Evolutionary conservation across 805 yeast species (phyloP).

Genomic region (Saccharomyces jurei): DNA sequence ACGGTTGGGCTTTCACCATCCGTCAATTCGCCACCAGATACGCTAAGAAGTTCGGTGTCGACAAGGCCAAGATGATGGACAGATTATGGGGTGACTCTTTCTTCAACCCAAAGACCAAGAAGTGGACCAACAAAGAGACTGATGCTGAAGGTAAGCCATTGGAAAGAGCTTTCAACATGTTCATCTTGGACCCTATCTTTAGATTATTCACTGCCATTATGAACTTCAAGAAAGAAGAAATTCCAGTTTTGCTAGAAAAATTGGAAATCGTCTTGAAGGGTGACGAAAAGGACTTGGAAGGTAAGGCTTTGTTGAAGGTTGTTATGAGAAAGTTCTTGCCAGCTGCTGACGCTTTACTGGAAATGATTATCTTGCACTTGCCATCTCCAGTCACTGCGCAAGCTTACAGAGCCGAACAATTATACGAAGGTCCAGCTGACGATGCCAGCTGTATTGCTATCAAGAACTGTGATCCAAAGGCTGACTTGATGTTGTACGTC

Average conservation of each 20-base stretch:
- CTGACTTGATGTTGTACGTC: constrained; percentile 96
- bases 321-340: constrained; percentile 99
- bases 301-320: constrained; percentile 94
- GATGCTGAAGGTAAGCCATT: constrained; percentile 90
- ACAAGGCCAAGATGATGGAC: constrained; percentile 94
- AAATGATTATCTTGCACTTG: constrained; percentile 94
- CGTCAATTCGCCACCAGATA: constrained; percentile 99
- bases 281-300: constrained; percentile 96
- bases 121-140: constrained; percentile 93
- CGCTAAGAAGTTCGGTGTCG: constrained; percentile 99
- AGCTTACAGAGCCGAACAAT: constrained; percentile 95
- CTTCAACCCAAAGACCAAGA: constrained; percentile 99
- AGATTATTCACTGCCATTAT: constrained; percentile 90
- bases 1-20: constrained; percentile 99
- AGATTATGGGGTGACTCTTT: constrained; percentile 99
- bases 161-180: constrained; percentile 99
- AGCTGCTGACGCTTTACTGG: constrained; percentile 98
- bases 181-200: constrained; percentile 96
- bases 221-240: constrained; percentile 98
- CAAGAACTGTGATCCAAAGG: constrained; percentile 95
- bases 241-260: constrained; percentile 81
- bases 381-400: constrained; percentile 99
- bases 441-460: constrained; percentile 84
- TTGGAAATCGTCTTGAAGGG: constrained; percentile 86
- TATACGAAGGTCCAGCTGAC: constrained; percentile 96